Base-by-base conservation (phyloP, 1,284 basidiomycete genomes). In the Papiliotrema flavescens region DNA sequence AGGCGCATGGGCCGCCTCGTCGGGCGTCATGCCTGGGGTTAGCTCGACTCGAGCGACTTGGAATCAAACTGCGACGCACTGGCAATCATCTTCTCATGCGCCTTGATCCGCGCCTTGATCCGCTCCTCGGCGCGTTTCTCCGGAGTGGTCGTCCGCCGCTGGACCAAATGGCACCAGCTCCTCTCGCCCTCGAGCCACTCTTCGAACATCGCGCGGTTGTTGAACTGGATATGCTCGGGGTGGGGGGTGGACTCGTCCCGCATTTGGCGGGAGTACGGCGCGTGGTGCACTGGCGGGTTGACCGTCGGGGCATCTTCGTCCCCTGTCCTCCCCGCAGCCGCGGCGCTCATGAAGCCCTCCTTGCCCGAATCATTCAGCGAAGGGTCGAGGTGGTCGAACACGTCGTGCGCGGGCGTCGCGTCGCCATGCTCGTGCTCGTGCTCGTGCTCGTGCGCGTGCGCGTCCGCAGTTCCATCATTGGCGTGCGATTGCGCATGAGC, bases 151-250 rank as follows among this genome's bases (percentile, higher is more conserved):
- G 65, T 69, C 35, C 73, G 60, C 36, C 73, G 57, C 55, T 75
- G 73, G n/a, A 75, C 73, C 47, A 66, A 74, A 60, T 75, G 73
- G 60, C 73, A 75, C 73, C 73, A 75, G 44, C 59, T 63, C 36
- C 54, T 61, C 58, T 75, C 73, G 19, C 67, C 71, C 47, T 64
- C 61, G 19, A 75, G 56, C 73, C 73, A 75, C 4, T 53, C 59
- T 0, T 70, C 59, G 47, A 75, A 75, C 41, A 69, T 58, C 23
- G 51, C 55, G 40, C 62, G 53, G 40, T 54, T 64, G 1, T 45
- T 37, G 45, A 75, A 75, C 13, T 45, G 42, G 4, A 67, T 53
- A 26, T 63, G 48, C 43, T 66, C 55, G 3, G 73, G 73, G 59
- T 64, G 59, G 9, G 69, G 69, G n/a, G 67, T 67, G 7, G 56